Base-by-base conservation (phyloP, 306 rosid species). In the Prunus mume region DNA sequence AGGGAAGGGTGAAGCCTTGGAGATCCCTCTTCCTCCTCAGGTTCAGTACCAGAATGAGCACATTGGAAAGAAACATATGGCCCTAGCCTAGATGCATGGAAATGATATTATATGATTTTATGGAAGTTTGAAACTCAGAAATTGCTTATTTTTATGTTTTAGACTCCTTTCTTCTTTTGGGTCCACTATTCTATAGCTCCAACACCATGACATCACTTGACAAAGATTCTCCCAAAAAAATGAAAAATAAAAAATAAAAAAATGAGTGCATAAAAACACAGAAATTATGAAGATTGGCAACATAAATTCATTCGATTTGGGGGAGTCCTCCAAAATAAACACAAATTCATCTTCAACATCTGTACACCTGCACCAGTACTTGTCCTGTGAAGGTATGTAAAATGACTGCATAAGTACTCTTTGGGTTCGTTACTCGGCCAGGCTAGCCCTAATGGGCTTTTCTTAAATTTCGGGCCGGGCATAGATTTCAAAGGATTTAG, bases 301-400 rank as follows among this genome's bases (percentile, higher is more conserved):
- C 25, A 20, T 20, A 56, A 20, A 2, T 52, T 52, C 62, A 9
- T 56, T 56, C 1, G 27, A 34, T 32, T 13, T 3, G 5, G 38
- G 69, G 49, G 24, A 18, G 27, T 65, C 69, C 14, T 65, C 49
- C 47, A 14, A 38, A 9, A 38, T 65, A 65, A 65, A 32, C 49
- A 11, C 50, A 8, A 10, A 65, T 38, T 38, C 69, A 8, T 50
- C 50, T 65, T 65, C 27, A 10, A 34, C 6, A 1, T 8, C 12
- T 0, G 43, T 6, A 2, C 0, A 19, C 38, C 1, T 4, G 6
- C 38, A 32, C 38, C 38, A 5, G 38, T 32, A 32, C 38, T 4
- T 4, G 19, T 62, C 80, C 11, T 81, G 67, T 34, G 10, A 18
- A 57, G 70, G 38, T 56, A 64, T 70, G 5, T 72, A 61, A 27